These are phyloP conservation scores for Magnolia kwangsiensis DNA, from an alignment of 164 flowering plant species.

Conservation along the genomic window DNA sequence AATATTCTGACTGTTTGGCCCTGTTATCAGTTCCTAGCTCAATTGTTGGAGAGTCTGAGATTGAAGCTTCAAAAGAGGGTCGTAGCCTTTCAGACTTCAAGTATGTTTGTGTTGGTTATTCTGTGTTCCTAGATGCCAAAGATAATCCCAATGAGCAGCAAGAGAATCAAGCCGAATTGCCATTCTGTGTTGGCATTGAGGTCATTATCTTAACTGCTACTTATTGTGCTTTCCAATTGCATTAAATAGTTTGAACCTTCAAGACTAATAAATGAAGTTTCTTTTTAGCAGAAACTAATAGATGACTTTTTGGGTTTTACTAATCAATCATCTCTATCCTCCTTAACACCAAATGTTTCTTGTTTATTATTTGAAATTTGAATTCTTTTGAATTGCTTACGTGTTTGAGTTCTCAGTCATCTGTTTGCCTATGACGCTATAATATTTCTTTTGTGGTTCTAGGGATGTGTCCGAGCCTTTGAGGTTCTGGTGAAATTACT, in stretches of 20 bases:
- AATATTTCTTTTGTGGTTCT: neutral
- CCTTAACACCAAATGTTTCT: neutral
- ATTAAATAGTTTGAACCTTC: neutral
- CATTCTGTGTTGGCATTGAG: slow-evolving; percentile 67
- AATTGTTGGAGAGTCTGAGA: slow-evolving; percentile 45
- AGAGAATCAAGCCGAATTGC: slow-evolving; percentile 38
- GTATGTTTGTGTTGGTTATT: slow-evolving; percentile 69
- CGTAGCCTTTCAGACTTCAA: slow-evolving; percentile 48
- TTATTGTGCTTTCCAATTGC: neutral
- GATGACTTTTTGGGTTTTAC: neutral
- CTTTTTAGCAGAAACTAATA: neutral
- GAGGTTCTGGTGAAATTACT: neutral
- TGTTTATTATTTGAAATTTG: neutral
- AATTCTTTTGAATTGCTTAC: neutral
- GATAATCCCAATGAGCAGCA: slow-evolving; percentile 20
- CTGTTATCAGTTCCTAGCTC: slow-evolving; percentile 43
- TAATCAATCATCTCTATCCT: neutral
- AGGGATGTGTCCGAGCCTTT: neutral
- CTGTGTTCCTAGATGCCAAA: slow-evolving; percentile 42
- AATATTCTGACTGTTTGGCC: neutral
- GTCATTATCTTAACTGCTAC: slow-evolving; percentile 22
- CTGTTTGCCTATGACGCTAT: neutral
- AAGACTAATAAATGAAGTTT: neutral
- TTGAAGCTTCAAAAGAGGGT: slow-evolving; percentile 56
- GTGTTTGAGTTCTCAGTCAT: neutral